A percentile compares a stretch with the other conserved stretches of the same genome.
These are phyloP conservation scores for Ceratonia siliqua DNA, from an alignment of 306 rosid species.

Conservation along the genomic window DNA sequence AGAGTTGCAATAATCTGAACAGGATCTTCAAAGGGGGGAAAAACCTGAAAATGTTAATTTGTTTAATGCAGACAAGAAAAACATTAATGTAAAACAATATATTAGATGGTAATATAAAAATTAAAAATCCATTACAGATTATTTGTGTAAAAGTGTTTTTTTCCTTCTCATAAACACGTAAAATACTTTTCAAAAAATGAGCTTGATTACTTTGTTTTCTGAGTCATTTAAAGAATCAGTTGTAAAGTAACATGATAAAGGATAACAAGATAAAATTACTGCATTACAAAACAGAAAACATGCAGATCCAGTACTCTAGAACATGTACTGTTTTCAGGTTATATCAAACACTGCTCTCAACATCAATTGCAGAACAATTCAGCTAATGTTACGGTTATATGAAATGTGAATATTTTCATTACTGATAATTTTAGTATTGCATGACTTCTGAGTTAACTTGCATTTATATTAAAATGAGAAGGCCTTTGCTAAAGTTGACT, in stretches of 20 bases:
- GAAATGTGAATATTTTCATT: conserved; percentile 16
- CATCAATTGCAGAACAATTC: conserved; percentile 18
- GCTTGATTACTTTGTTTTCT: conserved; percentile 12
- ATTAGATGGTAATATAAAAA: neutral
- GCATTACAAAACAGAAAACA: neutral
- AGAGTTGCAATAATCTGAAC: neutral
- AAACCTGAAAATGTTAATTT: neutral
- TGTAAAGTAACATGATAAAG: neutral
- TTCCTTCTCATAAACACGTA: conserved; percentile 18
- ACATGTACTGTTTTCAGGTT: conserved; percentile 6
- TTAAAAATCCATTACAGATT: neutral
- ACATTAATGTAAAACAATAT: neutral
- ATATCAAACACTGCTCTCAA: neutral
- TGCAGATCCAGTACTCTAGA: neutral
- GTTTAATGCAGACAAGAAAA: neutral
- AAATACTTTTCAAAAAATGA: neutral
- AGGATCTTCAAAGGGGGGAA: neutral
- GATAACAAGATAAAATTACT: conserved; percentile 6
- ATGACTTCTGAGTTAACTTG: neutral
- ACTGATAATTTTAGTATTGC: conserved; percentile 5
- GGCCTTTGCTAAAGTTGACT: conserved; percentile 2
- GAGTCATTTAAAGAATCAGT: neutral
- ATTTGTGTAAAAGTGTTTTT: neutral
- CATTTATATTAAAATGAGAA: neutral
- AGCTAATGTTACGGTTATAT: conserved; percentile 5